Evolutionary conservation across 768 basidiomycete genomes (phyloP), one percentile per base, ranked within the genome.

Genomic region (Serendipita sp.): DNA sequence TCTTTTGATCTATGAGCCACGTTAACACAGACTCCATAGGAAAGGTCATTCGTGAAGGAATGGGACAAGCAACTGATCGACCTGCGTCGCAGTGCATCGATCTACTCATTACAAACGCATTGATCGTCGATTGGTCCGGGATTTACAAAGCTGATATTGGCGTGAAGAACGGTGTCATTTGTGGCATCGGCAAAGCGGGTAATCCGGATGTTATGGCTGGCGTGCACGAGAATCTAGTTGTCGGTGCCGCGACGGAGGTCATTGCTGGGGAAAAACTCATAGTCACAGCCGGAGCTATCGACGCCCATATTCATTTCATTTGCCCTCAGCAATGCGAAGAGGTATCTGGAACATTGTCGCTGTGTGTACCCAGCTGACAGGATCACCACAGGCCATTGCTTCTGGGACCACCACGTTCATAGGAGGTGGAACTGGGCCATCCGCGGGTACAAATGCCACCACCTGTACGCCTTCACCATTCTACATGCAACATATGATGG

Each of bases 201-300:
- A 99, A 98, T 72, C 93, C 92, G 2, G 92, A 97, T 69, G 78
- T 88, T 61, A 96, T 96, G 91, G 82, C 82, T 9, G 78, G 79
- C 42, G 86, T 97, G 30, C 77, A 86, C 64, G 79, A 79, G 0
- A 72, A 76, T 3, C 83, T 98, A 69, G 70, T 90, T 65, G 80
- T 98, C 60, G 94, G 94, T 42, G 90, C 89, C 13, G 86, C 86
- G 3, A 98, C 95, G 1, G 96, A 98, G 72, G 91, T 89, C 63
- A 87, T 99, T 65, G 94, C 96, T 0, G 95, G 94, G 48, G 96
- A 98, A 72, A 88, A 92, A 68, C 78, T 93, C 60, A 91, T 99
- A 63, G 72, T 97, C 61, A 99, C 96, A 0, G 89, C 96, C 0
- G 96, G 96, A 24, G 86, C 90, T 16, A 77, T 98, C 64, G 96